Evolutionary conservation across 139 green algal species (phyloP).

Genomic region (Pseudopediastrum boryanum): DNA sequence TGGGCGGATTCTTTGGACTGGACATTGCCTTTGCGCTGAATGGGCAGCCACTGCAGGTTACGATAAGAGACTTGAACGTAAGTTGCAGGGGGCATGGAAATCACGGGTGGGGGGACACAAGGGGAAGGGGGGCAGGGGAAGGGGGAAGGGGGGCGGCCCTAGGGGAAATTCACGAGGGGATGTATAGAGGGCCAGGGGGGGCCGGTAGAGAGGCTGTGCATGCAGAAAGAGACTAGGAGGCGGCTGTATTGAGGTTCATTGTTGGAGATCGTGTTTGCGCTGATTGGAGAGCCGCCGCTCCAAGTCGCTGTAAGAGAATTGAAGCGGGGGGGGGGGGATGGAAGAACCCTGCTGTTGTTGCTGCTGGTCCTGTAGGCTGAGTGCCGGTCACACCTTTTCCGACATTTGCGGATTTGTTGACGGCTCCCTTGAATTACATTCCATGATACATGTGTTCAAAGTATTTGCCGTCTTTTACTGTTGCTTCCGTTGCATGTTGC

Average conservation of each 20-base stretch:
- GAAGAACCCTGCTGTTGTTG: neutral
- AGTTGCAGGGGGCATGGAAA: neutral
- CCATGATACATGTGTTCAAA: too few species aligned
- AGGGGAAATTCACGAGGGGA: neutral
- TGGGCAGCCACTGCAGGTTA: constrained; percentile 38
- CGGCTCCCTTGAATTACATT: too few species aligned
- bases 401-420: too few species aligned
- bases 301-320: neutral
- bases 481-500: too few species aligned
- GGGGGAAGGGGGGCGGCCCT: neutral
- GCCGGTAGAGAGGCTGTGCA: neutral
- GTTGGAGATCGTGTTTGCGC: neutral
- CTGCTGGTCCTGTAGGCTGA: constrained; percentile 2
- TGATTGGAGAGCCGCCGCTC: neutral
- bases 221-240: neutral
- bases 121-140: neutral
- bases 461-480: too few species aligned
- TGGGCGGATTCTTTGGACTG: constrained; percentile 26
- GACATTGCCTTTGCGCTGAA: constrained; percentile 36
- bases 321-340: too few species aligned
- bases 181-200: neutral
- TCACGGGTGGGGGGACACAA: neutral
- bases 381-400: constrained; percentile 32
- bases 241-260: neutral
- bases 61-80: constrained; percentile 20